Conservation (phyloP, 495 filamentous ascomycete genomes). For the Elasticomyces elasticus region DNA sequence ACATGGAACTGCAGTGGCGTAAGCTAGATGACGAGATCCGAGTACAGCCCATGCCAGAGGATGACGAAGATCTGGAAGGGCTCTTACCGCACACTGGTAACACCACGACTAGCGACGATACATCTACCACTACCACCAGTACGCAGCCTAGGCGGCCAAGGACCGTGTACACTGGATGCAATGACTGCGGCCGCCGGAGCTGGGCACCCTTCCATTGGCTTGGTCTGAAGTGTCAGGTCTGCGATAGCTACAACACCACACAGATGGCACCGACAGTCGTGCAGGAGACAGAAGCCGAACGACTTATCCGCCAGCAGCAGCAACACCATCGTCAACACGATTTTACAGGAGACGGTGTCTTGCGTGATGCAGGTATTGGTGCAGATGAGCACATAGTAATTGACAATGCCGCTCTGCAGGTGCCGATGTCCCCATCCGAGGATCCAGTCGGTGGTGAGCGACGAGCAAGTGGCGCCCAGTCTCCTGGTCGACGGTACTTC, state of each 20-base stretch:
- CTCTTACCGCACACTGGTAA: slow-evolving; percentile 6
- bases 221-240: slow-evolving; percentile 77
- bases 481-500: slow-evolving; percentile 21
- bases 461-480: slow-evolving; percentile 3
- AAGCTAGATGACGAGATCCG: slow-evolving; percentile 79
- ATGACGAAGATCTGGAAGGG: slow-evolving; percentile 19
- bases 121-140: background rate
- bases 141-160: slow-evolving; percentile 35
- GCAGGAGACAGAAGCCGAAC: slow-evolving; percentile 26
- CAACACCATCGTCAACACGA: slow-evolving; percentile 13
- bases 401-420: slow-evolving; percentile 10
- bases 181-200: slow-evolving; percentile 84
- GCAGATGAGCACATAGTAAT: background rate
- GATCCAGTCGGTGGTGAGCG: background rate
- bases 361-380: slow-evolving; percentile 17
- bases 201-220: slow-evolving; percentile 88
- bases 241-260: slow-evolving; percentile 38
- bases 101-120: background rate
- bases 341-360: slow-evolving; percentile 15
- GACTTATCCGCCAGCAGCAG: slow-evolving; percentile 19
- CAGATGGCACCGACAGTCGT: slow-evolving; percentile 29
- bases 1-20: slow-evolving; percentile 94
- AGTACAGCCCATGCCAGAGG: slow-evolving; percentile 75
- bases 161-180: slow-evolving; percentile 70
- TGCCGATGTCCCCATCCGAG: slow-evolving; percentile 5